Evolutionary conservation across 768 basidiomycete genomes (phyloP).

Genomic region (Austroboletus eburneus): DNA sequence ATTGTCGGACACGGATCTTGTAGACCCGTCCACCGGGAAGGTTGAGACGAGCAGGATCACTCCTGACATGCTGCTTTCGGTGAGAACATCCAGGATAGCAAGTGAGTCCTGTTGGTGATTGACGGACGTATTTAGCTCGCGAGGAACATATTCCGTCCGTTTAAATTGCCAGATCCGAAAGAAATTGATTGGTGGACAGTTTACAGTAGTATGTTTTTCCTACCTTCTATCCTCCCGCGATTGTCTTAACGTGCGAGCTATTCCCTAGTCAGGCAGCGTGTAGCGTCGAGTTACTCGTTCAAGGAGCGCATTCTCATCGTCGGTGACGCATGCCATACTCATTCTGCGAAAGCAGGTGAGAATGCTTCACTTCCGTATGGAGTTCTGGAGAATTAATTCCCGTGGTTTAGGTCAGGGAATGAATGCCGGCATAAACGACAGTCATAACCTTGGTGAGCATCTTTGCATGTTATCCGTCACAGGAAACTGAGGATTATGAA

Average conservation of each 20-base stretch:
- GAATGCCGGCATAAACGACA: not conserved
- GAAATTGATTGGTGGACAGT: constrained; percentile 47
- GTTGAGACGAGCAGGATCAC: constrained; percentile 38
- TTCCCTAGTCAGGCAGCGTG: constrained; percentile 48
- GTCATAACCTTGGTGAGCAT: not conserved
- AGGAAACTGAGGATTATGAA: not conserved
- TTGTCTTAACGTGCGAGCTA: not conserved
- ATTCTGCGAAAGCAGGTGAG: constrained; percentile 46
- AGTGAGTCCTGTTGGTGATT: constrained; percentile 18
- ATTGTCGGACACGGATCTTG: constrained; percentile 37
- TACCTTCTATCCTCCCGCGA: not conserved
- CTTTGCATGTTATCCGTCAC: not conserved
- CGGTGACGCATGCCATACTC: constrained; percentile 51
- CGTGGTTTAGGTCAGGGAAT: not conserved
- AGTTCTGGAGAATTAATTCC: not conserved
- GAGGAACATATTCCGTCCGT: constrained; percentile 39
- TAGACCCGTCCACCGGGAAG: constrained; percentile 37
- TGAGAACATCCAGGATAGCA: too few species aligned
- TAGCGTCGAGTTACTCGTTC: constrained; percentile 47
- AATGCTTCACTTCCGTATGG: not conserved
- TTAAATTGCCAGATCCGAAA: constrained; percentile 23
- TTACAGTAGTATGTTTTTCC: constrained; percentile 40
- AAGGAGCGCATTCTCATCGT: constrained; percentile 52
- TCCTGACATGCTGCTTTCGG: constrained; percentile 35
- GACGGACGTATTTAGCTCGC: constrained; percentile 31